phyloP scores from a whole-genome alignment of 1,284 basidiomycete genomes.

The Takashimella koratensis region DNA sequence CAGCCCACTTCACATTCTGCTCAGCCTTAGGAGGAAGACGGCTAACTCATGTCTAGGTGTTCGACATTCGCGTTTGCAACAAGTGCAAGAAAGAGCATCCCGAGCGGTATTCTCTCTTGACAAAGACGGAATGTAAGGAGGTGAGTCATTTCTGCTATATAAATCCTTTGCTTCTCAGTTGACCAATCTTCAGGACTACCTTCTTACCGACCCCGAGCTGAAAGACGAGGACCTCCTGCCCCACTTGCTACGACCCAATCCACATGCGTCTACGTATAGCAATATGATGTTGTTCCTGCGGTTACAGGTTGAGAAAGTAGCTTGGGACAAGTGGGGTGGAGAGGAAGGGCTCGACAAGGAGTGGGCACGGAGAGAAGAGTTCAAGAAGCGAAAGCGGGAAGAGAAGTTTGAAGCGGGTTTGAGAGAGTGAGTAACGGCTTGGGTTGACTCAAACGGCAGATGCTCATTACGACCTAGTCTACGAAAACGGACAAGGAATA shows the following conservation, averaged over 20 bases:
- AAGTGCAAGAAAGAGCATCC: conserved; percentile 82
- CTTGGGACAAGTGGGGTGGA: conserved; percentile 97
- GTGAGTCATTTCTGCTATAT: too few relatives aligned
- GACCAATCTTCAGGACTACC: conserved; percentile 64
- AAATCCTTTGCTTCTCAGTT: not conserved
- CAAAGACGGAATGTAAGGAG: conserved; percentile 98
- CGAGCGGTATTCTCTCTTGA: conserved; percentile 89
- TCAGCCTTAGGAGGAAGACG: too few relatives aligned
- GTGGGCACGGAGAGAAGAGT: conserved; percentile 70
- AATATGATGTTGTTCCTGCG: conserved; percentile 99
- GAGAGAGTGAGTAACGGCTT: conserved; percentile 54
- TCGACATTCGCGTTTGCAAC: conserved; percentile 79
- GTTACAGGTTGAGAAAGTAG: conserved; percentile 91
- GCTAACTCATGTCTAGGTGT: conserved; percentile 55
- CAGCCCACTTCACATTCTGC: too few relatives aligned
- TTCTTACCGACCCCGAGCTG: conserved; percentile 86
- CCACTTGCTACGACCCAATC: conserved; percentile 92
- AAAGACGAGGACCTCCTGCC: conserved; percentile 87
- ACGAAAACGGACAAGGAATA: conserved; percentile 77
- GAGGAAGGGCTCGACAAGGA: conserved; percentile 86
- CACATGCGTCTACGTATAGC: conserved; percentile 91
- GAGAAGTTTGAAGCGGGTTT: conserved; percentile 88
- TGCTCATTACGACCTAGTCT: too few relatives aligned
- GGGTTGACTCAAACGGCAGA: too few relatives aligned
- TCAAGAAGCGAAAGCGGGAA: conserved; percentile 87